Evolutionary conservation across 164 flowering plant genomes (phyloP), one percentile per base, ranked within the genome.

Genomic region (Platanus orientalis): DNA sequence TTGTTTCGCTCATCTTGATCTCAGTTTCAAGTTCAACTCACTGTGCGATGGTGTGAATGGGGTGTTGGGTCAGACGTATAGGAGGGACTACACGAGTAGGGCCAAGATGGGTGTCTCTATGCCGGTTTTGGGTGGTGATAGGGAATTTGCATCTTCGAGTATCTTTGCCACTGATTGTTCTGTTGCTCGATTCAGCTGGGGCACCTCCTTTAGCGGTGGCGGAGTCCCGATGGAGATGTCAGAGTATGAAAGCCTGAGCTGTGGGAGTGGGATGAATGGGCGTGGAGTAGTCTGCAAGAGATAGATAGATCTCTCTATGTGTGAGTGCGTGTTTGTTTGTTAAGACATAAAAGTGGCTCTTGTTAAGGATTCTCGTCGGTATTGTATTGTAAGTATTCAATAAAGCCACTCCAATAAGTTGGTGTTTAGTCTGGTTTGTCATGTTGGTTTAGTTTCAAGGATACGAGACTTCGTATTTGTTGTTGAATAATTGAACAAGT

Each of bases 1-100:
- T 29, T 55, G 67, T 42, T 64, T 55, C n/a, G 67, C 67, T 17
- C 67, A 64, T n/a, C 54, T 64, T 10, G 67, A 64, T 6, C 44
- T 64, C 1, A 60, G 67, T 23, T 64, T 64, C 29, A 64, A 56
- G 44, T 64, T 64, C 28, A 19, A 55, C n/a, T 17, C 52, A 6
- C 24, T 64, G 17, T 42, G 39, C 42, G 21, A 23, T 0, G 21
- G 4, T 3, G 67, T 64, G 17, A 50, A 64, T 30, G 67, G 67
- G 4, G 40, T 64, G 6, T 32, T 64, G 21, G 67, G 67, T 27
- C 57, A 64, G 25, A 64, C 67, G 1, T 64, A 64, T 16, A 44
- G 67, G n/a, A 23, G 45, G 2, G 54, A 45, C 29, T 64, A 64
- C n/a, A 52, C 45, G 14, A n/a, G n/a, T n/a, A n/a, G n/a, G n/a